Base-by-base conservation (phyloP, 164 flowering plant genomes). In the Vitis rotundifolia region DNA sequence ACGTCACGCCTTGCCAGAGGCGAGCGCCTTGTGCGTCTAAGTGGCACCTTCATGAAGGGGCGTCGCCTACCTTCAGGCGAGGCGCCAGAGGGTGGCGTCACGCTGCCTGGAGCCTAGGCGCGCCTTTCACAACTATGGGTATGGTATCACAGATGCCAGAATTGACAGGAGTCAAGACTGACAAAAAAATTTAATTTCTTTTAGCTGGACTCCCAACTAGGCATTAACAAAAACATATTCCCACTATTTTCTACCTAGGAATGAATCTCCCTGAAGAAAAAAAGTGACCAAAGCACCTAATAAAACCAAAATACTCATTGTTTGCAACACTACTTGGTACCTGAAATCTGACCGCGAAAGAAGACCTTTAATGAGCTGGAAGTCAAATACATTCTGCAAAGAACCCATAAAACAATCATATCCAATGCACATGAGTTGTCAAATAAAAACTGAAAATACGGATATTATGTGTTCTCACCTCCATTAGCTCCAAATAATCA, bases 321-420 rank as follows among this genome's bases (percentile, higher is more conserved):
- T 28, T 11, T 26, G 49, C 37, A n/a, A 16, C 11, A 58, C 5
- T 18, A 3, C 29, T 22, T 59, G 70, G 68, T 84, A 96, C 99
- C 98, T 88, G 89, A 87, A 93, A 82, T 93, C 90, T 69, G 93
- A 49, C 61, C 86, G 81, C 73, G 90, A 81, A 12, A 93, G 79
- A 66, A 93, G 95, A 71, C 80, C 76, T 82, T 69, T 89, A 68
- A 96, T 89, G 55, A 96, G 97, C 69, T 85, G 68, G 66, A 95
- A 95, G 80, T 95, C 97, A 85, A 96, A 96, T 8, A 96, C 99
- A 70, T 49, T 80, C 99, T 96, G 93, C 89, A 83, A 77, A 52
- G 70, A 68, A 6, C 11, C 57, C 51, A 73, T 47, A 48, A 26
- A 64, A 68, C 70, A 15, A 56, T 63, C 28, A 48, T 54, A 18